Base-by-base conservation (phyloP, 2,329 filamentous ascomycete species). In the Fusarium xyrophilum region DNA sequence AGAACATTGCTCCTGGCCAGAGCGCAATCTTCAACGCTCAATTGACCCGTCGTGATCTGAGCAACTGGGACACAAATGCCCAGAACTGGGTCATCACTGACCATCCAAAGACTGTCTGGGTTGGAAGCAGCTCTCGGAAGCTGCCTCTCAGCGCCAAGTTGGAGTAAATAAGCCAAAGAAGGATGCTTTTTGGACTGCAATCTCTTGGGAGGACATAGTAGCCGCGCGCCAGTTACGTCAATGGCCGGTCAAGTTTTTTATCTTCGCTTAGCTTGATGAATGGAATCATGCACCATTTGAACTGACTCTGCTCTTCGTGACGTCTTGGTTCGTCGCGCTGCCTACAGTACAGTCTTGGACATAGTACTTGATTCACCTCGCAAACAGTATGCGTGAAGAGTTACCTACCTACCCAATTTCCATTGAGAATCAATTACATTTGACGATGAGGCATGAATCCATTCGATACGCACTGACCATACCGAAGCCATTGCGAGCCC, bases 71-170 rank as follows among this genome's bases (percentile, higher is more conserved):
- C 71, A 82, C 86, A 2, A 83, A 76, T 3, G 77, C 81, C n/a
- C 94, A 97, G 83, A 90, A 97, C 82, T 98, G 95, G 94, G 86
- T 93, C 46, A 73, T 88, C n/a, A 83, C 80, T 12, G 71, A 79
- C 21, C 73, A 79, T 47, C 74, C 81, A 59, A 88, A 88, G 82
- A 86, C 77, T 56, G 82, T 86, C 15, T 86, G 77, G 65, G 84
- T 88, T 11, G 86, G 86, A 5, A 79, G 82, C 69, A 87, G 84
- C 73, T 88, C 85, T 59, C 79, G 86, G 51, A 82, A 88, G 71
- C 74, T 88, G 74, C 82, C 82, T 3, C 79, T 88, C 35, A 72
- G 64, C 21, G 76, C 75, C 1, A 60, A 60, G 4, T 35, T 76
- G 46, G 23, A 58, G n/a, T 64, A 68, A 9, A 3, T 47, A 25